A percentile compares a stretch with the other conserved stretches of the same genome.
phyloP scores from a whole-genome alignment of 2,329 filamentous ascomycete genomes.

The Verticillium alfalfae region DNA sequence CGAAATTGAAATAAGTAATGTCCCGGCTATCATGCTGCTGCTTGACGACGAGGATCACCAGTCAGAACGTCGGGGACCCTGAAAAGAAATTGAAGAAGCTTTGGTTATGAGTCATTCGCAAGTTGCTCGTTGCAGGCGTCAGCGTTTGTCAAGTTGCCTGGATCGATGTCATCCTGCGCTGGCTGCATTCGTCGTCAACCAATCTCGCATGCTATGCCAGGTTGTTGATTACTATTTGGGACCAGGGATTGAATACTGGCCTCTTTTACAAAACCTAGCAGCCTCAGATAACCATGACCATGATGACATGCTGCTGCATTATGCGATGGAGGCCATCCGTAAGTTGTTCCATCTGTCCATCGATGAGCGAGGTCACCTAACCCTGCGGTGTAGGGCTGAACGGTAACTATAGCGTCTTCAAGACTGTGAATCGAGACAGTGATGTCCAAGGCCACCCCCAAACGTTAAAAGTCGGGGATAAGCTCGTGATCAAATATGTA shows the following conservation, averaged over 20 bases:
- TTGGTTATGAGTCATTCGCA: not conserved
- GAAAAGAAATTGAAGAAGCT: not conserved
- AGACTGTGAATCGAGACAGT: not conserved
- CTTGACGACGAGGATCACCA: not conserved
- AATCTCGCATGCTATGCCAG: conserved; percentile 36
- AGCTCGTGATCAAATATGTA: not conserved
- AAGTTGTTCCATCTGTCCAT: not conserved
- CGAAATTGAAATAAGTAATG: not conserved
- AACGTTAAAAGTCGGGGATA: not conserved
- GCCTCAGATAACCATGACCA: not conserved
- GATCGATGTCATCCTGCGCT: conserved; percentile 49
- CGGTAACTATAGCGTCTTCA: not conserved
- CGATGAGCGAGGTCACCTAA: not conserved
- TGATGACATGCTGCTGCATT: not conserved
- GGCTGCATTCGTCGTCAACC: conserved; percentile 51
- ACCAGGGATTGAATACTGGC: not conserved
- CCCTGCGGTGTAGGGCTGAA: not conserved
- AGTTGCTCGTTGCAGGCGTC: not conserved
- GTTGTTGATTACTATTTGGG: not conserved
- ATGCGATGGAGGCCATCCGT: not conserved
- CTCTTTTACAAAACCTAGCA: not conserved
- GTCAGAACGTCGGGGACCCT: not conserved
- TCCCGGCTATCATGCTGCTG: not conserved
- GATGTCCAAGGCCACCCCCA: not conserved
- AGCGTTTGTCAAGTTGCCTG: conserved; percentile 20